These are phyloP conservation scores for Fagus sylvatica DNA, from an alignment of 306 rosid species.

Conservation along the genomic window DNA sequence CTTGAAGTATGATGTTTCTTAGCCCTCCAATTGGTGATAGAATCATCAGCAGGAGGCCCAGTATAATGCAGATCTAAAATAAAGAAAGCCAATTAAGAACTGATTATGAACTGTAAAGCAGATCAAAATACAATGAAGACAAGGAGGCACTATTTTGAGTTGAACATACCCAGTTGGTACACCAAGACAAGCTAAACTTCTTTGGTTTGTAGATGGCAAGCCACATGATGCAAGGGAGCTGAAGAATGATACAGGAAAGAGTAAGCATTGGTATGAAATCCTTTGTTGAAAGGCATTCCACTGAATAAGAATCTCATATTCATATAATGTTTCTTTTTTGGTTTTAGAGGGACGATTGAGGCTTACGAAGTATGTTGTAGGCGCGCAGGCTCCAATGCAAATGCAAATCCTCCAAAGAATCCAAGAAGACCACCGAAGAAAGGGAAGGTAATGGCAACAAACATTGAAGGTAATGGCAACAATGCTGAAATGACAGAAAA, in stretches of 20 bases:
- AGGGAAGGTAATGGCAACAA: conserved; percentile 66
- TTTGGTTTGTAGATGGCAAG: conserved; percentile 59
- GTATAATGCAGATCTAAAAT: conserved; percentile 61
- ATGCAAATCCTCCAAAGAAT: conserved; percentile 81
- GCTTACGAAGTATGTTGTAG: conserved; percentile 71
- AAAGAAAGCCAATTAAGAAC: background rate
- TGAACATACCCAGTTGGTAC: conserved; percentile 65
- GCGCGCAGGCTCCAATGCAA: too few species aligned
- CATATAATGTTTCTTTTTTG: background rate
- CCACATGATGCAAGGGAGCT: conserved; percentile 84
- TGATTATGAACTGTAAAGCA: background rate
- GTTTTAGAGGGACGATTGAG: background rate
- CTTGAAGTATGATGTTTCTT: conserved; percentile 50
- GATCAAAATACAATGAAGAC: background rate
- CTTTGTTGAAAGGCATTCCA: conserved; percentile 1
- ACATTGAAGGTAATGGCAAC: conserved; percentile 70
- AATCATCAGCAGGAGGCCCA: conserved; percentile 61
- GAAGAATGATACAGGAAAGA: conserved; percentile 11
- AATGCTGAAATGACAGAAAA: conserved; percentile 43
- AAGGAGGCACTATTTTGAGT: background rate
- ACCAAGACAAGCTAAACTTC: conserved; percentile 60
- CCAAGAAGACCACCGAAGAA: conserved; percentile 68
- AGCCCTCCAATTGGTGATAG: conserved; percentile 71
- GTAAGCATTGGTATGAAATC: background rate
- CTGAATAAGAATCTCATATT: background rate